Conservation (phyloP, 257 asterid species). For the Apocynum venetum region DNA sequence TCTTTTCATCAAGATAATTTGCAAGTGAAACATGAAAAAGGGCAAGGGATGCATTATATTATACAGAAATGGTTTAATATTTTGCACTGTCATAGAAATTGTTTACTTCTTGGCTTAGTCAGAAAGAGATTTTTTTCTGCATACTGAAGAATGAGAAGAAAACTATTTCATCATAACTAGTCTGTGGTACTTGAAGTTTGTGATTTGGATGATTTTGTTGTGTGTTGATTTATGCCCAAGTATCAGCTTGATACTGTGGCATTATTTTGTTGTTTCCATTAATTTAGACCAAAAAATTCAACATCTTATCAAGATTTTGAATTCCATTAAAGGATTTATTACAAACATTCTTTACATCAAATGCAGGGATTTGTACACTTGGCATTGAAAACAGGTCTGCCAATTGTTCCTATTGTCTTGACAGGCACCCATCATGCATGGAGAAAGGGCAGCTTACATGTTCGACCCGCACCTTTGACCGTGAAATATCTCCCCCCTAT, state of each 20-base stretch:
- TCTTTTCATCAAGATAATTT: not conserved
- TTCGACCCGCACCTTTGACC: slow-evolving; percentile 40
- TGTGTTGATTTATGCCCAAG: too few relatives aligned
- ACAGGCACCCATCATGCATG: slow-evolving; percentile 45
- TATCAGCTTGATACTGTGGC: too few relatives aligned
- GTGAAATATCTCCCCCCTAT: slow-evolving; percentile 47
- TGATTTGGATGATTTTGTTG: too few relatives aligned
- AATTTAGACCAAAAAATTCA: not conserved
- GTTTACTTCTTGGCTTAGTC: too few relatives aligned
- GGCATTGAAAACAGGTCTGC: slow-evolving; percentile 42
- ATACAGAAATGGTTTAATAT: too few relatives aligned
- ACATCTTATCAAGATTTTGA: not conserved
- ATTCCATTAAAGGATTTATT: not conserved
- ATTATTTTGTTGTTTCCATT: not conserved
- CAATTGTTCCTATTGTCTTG: slow-evolving; percentile 39
- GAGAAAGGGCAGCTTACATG: slow-evolving; percentile 45
- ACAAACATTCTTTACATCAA: not conserved
- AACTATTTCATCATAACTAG: too few relatives aligned
- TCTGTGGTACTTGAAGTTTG: too few relatives aligned
- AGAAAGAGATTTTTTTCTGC: too few relatives aligned
- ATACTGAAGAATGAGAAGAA: too few relatives aligned
- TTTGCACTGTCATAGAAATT: too few relatives aligned
- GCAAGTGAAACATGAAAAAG: too few relatives aligned
- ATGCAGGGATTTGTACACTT: slow-evolving; percentile 48
- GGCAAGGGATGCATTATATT: too few relatives aligned